Evolutionary conservation across 108 stramenopile genomes (phyloP), one percentile per base, ranked within the genome.

Genomic region (Nitzschia sp.): DNA sequence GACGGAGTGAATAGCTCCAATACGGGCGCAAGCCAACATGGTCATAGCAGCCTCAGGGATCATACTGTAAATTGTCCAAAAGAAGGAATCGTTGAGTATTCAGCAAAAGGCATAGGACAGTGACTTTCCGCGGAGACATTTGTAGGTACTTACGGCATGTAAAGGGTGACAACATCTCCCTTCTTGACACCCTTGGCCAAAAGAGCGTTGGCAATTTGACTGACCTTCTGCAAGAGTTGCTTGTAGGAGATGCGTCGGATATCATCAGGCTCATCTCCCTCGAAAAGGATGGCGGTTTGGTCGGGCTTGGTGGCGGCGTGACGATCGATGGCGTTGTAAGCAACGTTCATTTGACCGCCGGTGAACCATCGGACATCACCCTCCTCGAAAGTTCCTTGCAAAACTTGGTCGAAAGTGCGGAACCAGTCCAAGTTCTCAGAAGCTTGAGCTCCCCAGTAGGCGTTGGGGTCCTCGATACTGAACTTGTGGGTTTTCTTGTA

Each of bases 1-100:
- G 9, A 99, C 97, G 11, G 92, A 94, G 79, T 98, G 97, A 11
- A 96, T 79, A 11, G 96, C 97, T 12, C 98, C 98, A 54, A 99
- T 94, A 24, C 98, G 81, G 37, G 97, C 88, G 72, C 98, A 99
- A 11, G 98, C 97, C 65, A 99, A 73, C 73, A 99, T 97, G 57
- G 93, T 94, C 80, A 97, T 91, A 63, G 92, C 88, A 41, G 93
- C 72, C 66, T 97, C 95, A 9, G 96, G 95, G 17, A 97, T 89
- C 98, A 98, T 98, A 34, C 51, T 65, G 50, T 37, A 26, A 14
- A 24, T 55, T 55, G 54, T 6, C 15, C 1, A 55, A 20, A 24
- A 12, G 12, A 15, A 55, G 6, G 6, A 34, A 25, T 15, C 21
- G 5, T 25, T 22, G 21, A 26, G 21, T 7, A 26, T 55, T n/a